A percentile compares a stretch with the other conserved stretches of the same genome.
These are phyloP conservation scores for Populus nigra DNA, from an alignment of 345 rosid genomes.

Conservation along the genomic window DNA sequence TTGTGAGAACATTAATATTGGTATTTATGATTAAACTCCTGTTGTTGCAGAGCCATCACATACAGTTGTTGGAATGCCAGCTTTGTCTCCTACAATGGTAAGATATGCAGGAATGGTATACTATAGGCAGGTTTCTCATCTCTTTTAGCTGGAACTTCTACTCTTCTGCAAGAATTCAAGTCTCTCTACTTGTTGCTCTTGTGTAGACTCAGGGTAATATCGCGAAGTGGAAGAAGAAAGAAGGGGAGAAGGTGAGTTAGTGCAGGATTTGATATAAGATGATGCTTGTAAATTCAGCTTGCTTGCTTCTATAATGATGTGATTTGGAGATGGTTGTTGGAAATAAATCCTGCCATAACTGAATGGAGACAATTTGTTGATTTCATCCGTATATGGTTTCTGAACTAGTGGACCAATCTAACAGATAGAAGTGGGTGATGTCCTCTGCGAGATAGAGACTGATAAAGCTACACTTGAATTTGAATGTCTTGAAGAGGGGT, in stretches of 20 bases:
- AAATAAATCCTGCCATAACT: slow-evolving; percentile 12
- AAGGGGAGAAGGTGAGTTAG: slow-evolving; percentile 83
- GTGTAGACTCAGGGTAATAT: slow-evolving; percentile 93
- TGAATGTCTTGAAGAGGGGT: slow-evolving; percentile 98
- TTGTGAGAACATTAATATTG: not conserved
- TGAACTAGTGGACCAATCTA: slow-evolving; percentile 27
- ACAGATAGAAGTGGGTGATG: slow-evolving; percentile 93
- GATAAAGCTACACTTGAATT: slow-evolving; percentile 95
- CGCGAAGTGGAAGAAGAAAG: slow-evolving; percentile 88
- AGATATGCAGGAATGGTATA: slow-evolving; percentile 19
- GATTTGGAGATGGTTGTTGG: slow-evolving; percentile 17
- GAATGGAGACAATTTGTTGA: slow-evolving; percentile 17
- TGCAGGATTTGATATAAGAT: slow-evolving; percentile 8
- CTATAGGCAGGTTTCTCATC: not conserved
- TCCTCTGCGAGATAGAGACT: slow-evolving; percentile 92
- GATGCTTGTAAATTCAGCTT: not conserved
- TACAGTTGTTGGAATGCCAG: slow-evolving; percentile 81
- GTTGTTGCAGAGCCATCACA: slow-evolving; percentile 59
- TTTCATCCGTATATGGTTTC: slow-evolving; percentile 23
- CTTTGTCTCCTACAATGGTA: slow-evolving; percentile 99
- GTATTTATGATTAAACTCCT: slow-evolving; percentile 10
- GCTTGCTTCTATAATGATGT: not conserved
- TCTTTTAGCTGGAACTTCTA: slow-evolving; percentile 9
- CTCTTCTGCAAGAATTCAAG: slow-evolving; percentile 23
- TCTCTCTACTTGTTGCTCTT: slow-evolving; percentile 28